Evolutionary conservation across 305 asterid species (phyloP), one percentile per base, ranked within the genome.

Genomic region (Fraxinus xanthoxyloides): DNA sequence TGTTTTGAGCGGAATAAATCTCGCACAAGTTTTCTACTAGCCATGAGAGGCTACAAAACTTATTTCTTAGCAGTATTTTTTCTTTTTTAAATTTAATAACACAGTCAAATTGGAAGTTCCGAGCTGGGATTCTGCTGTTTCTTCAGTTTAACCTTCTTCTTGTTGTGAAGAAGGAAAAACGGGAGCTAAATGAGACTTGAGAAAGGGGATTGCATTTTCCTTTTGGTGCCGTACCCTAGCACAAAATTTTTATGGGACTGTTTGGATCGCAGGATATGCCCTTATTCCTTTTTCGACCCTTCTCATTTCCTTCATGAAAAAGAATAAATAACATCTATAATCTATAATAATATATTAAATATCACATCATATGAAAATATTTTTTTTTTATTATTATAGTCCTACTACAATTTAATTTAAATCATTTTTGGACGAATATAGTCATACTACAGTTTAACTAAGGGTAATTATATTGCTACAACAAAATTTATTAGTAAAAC

Each of bases 11-110:
- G 80, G 72, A 92, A 88, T 28, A 91, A 85, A 88, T 94, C 97
- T 28, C 97, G 90, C 31, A 89, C 91, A 56, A 94, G 85, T 84
- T 92, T 93, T 81, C 93, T 89, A 87, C 87, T 80, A 59, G 94
- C 97, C 97, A 94, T 94, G 74, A 59, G 75, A 32, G 32, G 54
- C 61, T 32, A 28, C 12, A 28, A 40, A 46, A 13, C 15, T 48
- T 28, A 8, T 77, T 12, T 26, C 19, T 24, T 65, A 24, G n/a
- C 19, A 48, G 59, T 28, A 17, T 13, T 26, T 26, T 28, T 28
- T 13, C 34, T 1, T 28, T 69, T 35, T 9, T 69, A 5, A 12
- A 79, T 26, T 40, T 36, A 17, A 43, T 1, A 32, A 79, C 48
- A 79, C 23, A 5, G 28, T 17, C n/a, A 77, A 7, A 77, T 28